phyloP scores from a whole-genome alignment of 2,329 filamentous ascomycete species.

The Paradendryphiella salina region DNA sequence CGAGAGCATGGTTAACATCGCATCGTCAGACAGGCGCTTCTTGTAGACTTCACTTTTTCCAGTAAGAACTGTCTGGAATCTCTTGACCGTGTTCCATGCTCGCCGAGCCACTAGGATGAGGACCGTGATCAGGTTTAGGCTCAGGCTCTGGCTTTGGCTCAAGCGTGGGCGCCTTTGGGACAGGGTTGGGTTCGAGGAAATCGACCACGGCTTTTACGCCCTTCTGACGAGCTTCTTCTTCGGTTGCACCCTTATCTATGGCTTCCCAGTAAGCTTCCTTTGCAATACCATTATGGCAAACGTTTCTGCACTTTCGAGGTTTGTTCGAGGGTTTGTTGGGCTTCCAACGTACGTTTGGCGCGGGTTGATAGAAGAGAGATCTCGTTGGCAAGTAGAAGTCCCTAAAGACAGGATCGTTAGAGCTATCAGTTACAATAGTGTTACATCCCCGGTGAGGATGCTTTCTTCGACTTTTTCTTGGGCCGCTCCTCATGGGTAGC shows the following conservation, averaged over 20 bases:
- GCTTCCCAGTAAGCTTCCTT: conserved; percentile 33
- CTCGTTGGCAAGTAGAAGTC: conserved; percentile 35
- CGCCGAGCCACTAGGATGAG: conserved; percentile 30
- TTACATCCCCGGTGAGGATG: conserved; percentile 20
- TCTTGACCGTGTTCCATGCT: conserved; percentile 36
- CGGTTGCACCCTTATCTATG: conserved; percentile 7
- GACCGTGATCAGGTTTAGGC: conserved; percentile 24
- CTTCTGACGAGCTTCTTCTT: conserved; percentile 16
- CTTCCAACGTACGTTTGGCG: conserved; percentile 23
- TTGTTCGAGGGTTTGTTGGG: conserved; percentile 18
- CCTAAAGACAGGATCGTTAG: conserved; percentile 16
- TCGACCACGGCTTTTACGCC: conserved; percentile 21
- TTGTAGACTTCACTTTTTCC: conserved; percentile 6
- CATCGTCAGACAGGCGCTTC: conserved; percentile 35
- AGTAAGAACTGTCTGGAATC: conserved; percentile 25
- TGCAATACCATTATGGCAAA: conserved; percentile 32
- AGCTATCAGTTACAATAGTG: conserved; percentile 19
- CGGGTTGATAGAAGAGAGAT: conserved; percentile 20
- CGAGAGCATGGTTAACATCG: conserved; percentile 34
- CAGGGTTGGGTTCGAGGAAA: conserved; percentile 16
- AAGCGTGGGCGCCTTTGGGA: conserved; percentile 13
- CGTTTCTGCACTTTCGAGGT: conserved; percentile 4
- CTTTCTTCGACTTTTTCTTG: no score
- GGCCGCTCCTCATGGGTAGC: no score
- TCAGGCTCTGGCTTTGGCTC: conserved; percentile 18